These are phyloP conservation scores for Citrus unshiu DNA, from an alignment of 345 rosid species.

Conservation along the genomic window DNA sequence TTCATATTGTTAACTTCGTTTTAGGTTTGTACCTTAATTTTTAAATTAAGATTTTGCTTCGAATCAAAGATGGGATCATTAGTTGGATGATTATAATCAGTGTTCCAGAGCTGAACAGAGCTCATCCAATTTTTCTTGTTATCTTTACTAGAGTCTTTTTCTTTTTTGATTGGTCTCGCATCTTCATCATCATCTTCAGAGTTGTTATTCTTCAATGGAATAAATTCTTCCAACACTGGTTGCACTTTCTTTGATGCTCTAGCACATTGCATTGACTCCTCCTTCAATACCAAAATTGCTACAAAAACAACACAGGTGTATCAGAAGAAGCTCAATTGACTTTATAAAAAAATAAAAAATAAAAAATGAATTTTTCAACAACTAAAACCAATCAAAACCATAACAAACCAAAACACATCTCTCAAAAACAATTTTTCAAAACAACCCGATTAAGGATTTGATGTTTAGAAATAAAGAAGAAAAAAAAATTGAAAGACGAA, in stretches of 20 bases:
- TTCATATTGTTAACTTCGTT: not conserved
- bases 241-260: conserved; percentile 28
- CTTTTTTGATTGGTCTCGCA: conserved; percentile 18
- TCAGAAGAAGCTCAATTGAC: not conserved
- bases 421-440: not conserved
- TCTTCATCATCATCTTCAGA: conserved; percentile 25
- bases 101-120: conserved; percentile 64
- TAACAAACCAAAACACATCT: conserved; percentile 3
- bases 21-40: conserved; percentile 37
- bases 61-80: conserved; percentile 21
- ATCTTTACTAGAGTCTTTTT: conserved; percentile 30
- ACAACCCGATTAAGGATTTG: not conserved
- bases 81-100: conserved; percentile 24
- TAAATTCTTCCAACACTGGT: conserved; percentile 73
- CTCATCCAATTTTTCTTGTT: conserved; percentile 75
- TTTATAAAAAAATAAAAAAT: not conserved
- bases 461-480: not conserved
- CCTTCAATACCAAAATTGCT: conserved; percentile 63
- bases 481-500: conserved; percentile 27
- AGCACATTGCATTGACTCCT: conserved; percentile 37
- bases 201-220: conserved; percentile 47
- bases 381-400: conserved; percentile 1
- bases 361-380: not conserved
- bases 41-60: conserved; percentile 32
- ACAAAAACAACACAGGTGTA: conserved; percentile 17